Conservation (phyloP, 2,329 filamentous ascomycete species). For the Volutella citrinella region DNA sequence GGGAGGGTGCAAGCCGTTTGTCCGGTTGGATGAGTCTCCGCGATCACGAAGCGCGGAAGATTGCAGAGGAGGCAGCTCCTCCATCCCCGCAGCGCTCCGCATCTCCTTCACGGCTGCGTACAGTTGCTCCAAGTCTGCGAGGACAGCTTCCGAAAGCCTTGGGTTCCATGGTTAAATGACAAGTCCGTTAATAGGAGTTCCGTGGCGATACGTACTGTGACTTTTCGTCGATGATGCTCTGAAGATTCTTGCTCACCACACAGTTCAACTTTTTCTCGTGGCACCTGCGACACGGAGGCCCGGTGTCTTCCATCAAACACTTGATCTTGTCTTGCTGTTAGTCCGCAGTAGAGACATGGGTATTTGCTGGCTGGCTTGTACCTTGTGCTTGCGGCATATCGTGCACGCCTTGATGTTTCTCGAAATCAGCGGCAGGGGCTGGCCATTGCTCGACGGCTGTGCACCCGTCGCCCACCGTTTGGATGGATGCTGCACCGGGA, state of each 20-base stretch:
- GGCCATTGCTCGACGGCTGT: constrained; percentile 1
- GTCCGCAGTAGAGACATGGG: neutral
- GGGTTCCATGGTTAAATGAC: neutral
- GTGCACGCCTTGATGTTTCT: constrained; percentile 34
- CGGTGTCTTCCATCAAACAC: constrained; percentile 35
- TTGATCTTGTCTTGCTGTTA: constrained; percentile 28
- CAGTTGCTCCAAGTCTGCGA: constrained; percentile 7
- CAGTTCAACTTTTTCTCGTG: constrained; percentile 31
- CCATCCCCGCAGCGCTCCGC: constrained; percentile 2
- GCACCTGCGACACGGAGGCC: constrained; percentile 35
- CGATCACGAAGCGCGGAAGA: neutral
- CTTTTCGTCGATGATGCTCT: constrained; percentile 36
- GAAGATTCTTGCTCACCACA: constrained; percentile 36
- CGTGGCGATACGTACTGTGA: constrained; percentile 25
- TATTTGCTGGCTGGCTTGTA: constrained; percentile 3
- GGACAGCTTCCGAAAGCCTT: constrained; percentile 9
- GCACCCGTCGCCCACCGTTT: constrained; percentile 4
- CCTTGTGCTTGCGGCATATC: constrained; percentile 34
- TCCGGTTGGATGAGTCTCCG: neutral
- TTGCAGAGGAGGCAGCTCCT: constrained; percentile 6
- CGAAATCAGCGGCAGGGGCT: constrained; percentile 24
- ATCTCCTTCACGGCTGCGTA: constrained; percentile 7
- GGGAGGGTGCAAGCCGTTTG: constrained; percentile 9
- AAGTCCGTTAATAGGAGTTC: neutral
- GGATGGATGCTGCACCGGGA: neutral